These are phyloP conservation scores for Ascochyta clinopodiicola DNA, from an alignment of 2,329 filamentous ascomycete genomes.

Conservation along the genomic window DNA sequence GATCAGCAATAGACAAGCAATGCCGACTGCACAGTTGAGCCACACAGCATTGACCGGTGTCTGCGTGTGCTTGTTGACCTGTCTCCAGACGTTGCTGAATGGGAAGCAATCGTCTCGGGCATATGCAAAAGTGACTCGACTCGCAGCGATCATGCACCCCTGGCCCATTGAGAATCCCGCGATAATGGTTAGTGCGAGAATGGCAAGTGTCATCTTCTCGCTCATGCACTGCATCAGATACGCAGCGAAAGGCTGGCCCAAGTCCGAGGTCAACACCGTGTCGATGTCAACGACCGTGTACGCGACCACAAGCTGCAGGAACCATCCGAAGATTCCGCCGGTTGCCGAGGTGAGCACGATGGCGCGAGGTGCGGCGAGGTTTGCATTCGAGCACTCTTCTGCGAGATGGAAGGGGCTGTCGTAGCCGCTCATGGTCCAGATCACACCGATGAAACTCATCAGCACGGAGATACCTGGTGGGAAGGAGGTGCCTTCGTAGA, in stretches of 20 bases:
- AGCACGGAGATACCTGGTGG: constrained; percentile 71
- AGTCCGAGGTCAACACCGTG: constrained; percentile 63
- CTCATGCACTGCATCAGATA: constrained; percentile 72
- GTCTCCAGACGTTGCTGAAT: constrained; percentile 63
- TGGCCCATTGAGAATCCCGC: constrained; percentile 76
- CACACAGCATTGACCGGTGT: constrained; percentile 76
- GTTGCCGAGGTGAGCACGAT: constrained; percentile 73
- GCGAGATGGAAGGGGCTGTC: constrained; percentile 75
- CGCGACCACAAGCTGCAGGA: constrained; percentile 74
- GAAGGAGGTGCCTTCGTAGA: constrained; percentile 71
- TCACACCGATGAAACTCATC: constrained; percentile 74
- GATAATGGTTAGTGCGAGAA: constrained; percentile 70
- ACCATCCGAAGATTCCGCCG: constrained; percentile 73
- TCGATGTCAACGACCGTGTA: constrained; percentile 73
- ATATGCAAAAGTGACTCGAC: constrained; percentile 74
- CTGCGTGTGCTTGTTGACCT: constrained; percentile 65
- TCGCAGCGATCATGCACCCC: constrained; percentile 72
- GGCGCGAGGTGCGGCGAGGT: constrained; percentile 71
- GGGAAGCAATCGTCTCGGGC: constrained; percentile 76
- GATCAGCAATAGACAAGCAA: constrained; percentile 67
- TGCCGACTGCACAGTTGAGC: constrained; percentile 68
- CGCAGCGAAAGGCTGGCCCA: constrained; percentile 74
- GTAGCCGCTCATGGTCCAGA: constrained; percentile 74
- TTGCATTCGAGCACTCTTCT: constrained; percentile 77
- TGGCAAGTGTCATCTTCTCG: constrained; percentile 65